These are phyloP conservation scores for Paspalum vaginatum DNA, from an alignment of 176 grass and related monocot species.

Conservation along the genomic window DNA sequence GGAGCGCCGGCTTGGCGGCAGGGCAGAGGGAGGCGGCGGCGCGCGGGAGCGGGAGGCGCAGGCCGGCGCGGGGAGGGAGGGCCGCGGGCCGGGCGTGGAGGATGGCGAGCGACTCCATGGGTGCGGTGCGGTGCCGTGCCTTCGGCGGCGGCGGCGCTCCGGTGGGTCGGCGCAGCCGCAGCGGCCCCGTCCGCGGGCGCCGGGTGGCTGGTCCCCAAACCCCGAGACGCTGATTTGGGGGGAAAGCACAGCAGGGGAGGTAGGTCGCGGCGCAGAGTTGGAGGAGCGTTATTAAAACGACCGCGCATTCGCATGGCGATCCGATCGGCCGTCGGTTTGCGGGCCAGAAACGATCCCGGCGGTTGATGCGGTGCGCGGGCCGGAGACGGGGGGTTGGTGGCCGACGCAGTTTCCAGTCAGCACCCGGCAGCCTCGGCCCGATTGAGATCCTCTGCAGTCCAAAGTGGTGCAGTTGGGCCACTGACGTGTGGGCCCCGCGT, in stretches of 20 bases:
- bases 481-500: too few relatives aligned
- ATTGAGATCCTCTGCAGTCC: too few relatives aligned
- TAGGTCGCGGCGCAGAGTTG: background rate
- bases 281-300: constrained; percentile 25
- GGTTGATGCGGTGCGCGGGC: constrained; percentile 15
- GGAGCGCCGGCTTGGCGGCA: constrained; percentile 32
- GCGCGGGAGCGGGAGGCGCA: constrained; percentile 48
- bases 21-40: constrained; percentile 25
- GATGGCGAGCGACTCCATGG: constrained; percentile 50
- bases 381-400: constrained; percentile 36
- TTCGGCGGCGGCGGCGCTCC: background rate
- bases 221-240: constrained; percentile 21
- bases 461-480: too few relatives aligned
- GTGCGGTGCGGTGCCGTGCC: background rate
- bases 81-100: constrained; percentile 44
- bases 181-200: constrained; percentile 10
- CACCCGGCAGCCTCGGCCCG: constrained; percentile 25
- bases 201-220: constrained; percentile 14
- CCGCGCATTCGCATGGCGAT: background rate
- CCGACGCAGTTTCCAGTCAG: constrained; percentile 28
- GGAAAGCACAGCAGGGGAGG: background rate
- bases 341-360: constrained; percentile 18
- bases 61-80: constrained; percentile 30
- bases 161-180: background rate
- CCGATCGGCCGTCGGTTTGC: constrained; percentile 44